Evolutionary conservation across 202 grass and related monocot genomes (phyloP).

Genomic region (Eragrostis tef): DNA sequence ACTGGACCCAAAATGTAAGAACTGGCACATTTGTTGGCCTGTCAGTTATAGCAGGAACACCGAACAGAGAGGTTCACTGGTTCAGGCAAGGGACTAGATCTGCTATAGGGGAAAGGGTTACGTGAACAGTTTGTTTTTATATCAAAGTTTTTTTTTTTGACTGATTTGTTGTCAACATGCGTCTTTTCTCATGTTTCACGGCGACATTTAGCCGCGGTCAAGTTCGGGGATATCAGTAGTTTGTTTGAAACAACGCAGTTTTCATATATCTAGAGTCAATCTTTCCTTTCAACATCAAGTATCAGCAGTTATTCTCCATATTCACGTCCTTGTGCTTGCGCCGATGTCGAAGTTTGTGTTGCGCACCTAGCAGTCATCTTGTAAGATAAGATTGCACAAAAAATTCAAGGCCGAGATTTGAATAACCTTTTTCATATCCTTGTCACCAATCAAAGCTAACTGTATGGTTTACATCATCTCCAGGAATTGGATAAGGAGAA

Average conservation of each 20-base stretch:
- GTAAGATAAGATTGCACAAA: conserved; percentile 41
- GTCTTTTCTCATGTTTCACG: conserved; percentile 9
- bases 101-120: too few relatives aligned
- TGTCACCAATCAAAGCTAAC: conserved; percentile 35
- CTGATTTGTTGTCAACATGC: not conserved
- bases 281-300: not conserved
- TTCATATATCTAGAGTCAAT: not conserved
- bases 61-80: not conserved
- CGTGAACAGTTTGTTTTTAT: too few relatives aligned
- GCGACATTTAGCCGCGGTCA: conserved; percentile 5
- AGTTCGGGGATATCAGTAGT: not conserved
- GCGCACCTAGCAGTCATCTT: not conserved
- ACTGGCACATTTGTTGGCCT: not conserved
- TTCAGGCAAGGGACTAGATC: not conserved
- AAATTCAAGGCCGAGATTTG: conserved; percentile 14
- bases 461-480: conserved; percentile 24
- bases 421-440: conserved; percentile 1
- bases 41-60: not conserved
- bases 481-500: conserved; percentile 38
- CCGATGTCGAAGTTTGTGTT: conserved; percentile 36
- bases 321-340: not conserved
- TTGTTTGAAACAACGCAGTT: not conserved
- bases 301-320: not conserved
- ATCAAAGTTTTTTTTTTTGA: too few relatives aligned
- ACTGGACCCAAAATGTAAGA: not conserved